These are phyloP conservation scores for Salvia rosmarinus DNA, from an alignment of 257 asterid genomes.

Conservation along the genomic window DNA sequence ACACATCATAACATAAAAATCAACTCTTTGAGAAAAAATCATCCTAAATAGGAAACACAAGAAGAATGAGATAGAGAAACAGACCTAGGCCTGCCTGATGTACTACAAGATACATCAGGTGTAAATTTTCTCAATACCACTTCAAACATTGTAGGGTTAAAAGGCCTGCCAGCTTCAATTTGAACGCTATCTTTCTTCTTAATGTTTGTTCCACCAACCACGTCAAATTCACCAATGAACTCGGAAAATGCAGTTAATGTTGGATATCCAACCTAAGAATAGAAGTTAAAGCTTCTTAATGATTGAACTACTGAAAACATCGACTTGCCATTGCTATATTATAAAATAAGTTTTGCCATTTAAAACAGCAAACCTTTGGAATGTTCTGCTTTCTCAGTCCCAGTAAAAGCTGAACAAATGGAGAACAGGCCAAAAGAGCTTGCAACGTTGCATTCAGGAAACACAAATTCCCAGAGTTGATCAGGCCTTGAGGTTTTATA, in stretches of 20 bases:
- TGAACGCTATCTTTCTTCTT: slow-evolving; percentile 56
- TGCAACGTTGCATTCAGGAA: slow-evolving; percentile 94
- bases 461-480: slow-evolving; percentile 88
- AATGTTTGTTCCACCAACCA: slow-evolving; percentile 49
- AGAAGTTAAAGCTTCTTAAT: slow-evolving; percentile 25
- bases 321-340: neutral
- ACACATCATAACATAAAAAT: slow-evolving; percentile 6
- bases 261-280: slow-evolving; percentile 67
- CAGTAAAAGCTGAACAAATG: slow-evolving; percentile 76
- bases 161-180: slow-evolving; percentile 68
- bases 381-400: slow-evolving; percentile 54
- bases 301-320: slow-evolving; percentile 1
- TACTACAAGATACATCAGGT: slow-evolving; percentile 69
- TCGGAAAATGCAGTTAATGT: slow-evolving; percentile 72
- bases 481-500: slow-evolving; percentile 79
- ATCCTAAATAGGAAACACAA: slow-evolving; percentile 8
- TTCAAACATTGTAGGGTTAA: slow-evolving; percentile 79
- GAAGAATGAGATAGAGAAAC: slow-evolving; percentile 30
- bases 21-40: neutral
- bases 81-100: slow-evolving; percentile 79
- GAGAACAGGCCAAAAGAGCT: slow-evolving; percentile 88
- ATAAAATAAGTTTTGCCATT: neutral
- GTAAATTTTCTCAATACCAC: slow-evolving; percentile 72
- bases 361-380: slow-evolving; percentile 58
- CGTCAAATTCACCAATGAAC: slow-evolving; percentile 68